Base-by-base conservation (phyloP, 83 land plant genomes). In the Thuja plicata region DNA sequence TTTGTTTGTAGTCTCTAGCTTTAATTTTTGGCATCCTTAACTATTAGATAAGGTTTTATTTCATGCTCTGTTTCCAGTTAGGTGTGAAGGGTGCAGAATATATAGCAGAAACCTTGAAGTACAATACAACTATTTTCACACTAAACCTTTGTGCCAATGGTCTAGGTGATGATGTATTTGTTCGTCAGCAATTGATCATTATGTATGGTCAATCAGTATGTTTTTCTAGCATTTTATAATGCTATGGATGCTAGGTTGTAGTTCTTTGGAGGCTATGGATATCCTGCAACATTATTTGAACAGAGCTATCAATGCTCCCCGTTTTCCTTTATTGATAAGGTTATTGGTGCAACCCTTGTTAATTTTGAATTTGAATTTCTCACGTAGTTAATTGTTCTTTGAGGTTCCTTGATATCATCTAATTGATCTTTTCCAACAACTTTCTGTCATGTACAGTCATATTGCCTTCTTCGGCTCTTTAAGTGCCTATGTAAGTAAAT, bases 111-210 rank as follows among this genome's bases (percentile, higher is more conserved):
- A 90, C 89, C 34, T 92, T 98, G 88, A 98, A 93, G 91, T 98
- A 98, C 86, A 98, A 98, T 81, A 91, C 90, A 84, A 98, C 99
- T 41, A 91, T 98, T 80, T 91, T 95, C 60, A 96, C 94, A 43
- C 92, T 98, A 46, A 99, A 97, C 85, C 88, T 98, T 89, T 94
- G 98, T 24, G 99, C 96, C 48, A 98, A 98, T 91, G 94, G 96
- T 52, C 97, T 98, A 37, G 94, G 96, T 91, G 99, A 98, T 91
- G 97, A 96, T 85, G 99, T 98, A 91, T 57, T 91, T 87, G 81
- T 17, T 48, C 77, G 24, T 55, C 10, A 54, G 38, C 21, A 79
- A 88, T 80, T 78, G 45, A 13, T 80, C 38, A 1, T 3, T 13
- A 34, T 76, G 38, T 13, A 76, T 76, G 35, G 15, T 27, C 38